These are phyloP conservation scores for Leucoagaricus sp. DNA, from an alignment of 1,284 basidiomycete genomes.

Conservation along the genomic window DNA sequence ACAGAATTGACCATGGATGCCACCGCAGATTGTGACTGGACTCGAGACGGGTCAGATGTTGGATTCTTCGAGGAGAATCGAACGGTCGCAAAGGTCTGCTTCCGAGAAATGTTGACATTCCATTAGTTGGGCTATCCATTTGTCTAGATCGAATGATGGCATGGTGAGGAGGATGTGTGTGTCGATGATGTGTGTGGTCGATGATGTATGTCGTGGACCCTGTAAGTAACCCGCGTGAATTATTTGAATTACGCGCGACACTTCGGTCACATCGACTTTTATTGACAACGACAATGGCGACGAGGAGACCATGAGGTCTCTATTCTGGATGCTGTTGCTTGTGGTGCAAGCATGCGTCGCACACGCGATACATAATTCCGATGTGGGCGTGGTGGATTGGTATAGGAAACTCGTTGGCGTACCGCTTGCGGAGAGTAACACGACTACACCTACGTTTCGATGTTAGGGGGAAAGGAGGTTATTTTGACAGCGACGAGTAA, in stretches of 20 bases:
- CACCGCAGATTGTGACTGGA: slow-evolving; percentile 73
- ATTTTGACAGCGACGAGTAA: slow-evolving; percentile 77
- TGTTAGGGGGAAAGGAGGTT: slow-evolving; percentile 46
- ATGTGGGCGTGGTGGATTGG: slow-evolving; percentile 88
- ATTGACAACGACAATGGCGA: background rate
- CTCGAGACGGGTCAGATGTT: slow-evolving; percentile 93
- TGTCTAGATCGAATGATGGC: slow-evolving; percentile 51
- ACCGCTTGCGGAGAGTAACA: slow-evolving; percentile 50
- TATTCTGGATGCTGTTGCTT: slow-evolving; percentile 21
- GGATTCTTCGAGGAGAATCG: slow-evolving; percentile 89
- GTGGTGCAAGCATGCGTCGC: slow-evolving; percentile 19
- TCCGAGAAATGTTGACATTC: slow-evolving; percentile 89
- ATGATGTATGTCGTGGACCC: background rate
- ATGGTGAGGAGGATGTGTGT: slow-evolving; percentile 11
- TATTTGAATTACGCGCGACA: slow-evolving; percentile 14
- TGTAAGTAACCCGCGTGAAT: slow-evolving; percentile 10
- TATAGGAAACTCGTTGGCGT: slow-evolving; percentile 75
- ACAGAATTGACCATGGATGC: slow-evolving; percentile 97
- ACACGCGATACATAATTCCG: slow-evolving; percentile 63
- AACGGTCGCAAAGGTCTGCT: slow-evolving; percentile 83
- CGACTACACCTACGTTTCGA: slow-evolving; percentile 61
- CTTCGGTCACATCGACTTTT: background rate
- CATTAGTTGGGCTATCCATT: slow-evolving; percentile 80
- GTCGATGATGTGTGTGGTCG: slow-evolving; percentile 15
- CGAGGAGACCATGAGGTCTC: slow-evolving; percentile 23